A percentile compares a stretch with the other conserved stretches of the same genome.
These are phyloP conservation scores for Carpinus viminea DNA, from an alignment of 306 rosid genomes.

Conservation along the genomic window DNA sequence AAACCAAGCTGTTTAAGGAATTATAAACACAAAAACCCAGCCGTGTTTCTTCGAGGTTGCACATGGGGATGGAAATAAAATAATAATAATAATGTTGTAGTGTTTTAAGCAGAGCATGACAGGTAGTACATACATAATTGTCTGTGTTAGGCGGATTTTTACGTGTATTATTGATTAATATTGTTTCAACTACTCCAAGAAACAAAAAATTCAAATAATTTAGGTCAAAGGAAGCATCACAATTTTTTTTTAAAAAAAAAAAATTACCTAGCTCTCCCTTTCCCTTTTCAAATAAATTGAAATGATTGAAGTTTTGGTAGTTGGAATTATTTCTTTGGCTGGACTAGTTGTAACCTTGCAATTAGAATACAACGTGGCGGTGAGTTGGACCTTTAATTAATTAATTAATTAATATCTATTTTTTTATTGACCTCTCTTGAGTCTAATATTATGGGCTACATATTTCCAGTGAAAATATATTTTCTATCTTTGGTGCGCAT, in stretches of 20 bases:
- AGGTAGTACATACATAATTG: neutral
- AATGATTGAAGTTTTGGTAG: too few relatives aligned
- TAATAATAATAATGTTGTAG: neutral
- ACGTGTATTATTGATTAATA: neutral
- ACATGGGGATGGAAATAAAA: neutral
- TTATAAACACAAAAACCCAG: slow-evolving; percentile 1
- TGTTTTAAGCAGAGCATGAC: neutral
- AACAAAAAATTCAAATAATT: neutral
- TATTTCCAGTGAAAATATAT: neutral
- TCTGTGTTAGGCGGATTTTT: neutral
- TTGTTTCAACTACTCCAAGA: neutral
- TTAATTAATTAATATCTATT: too few relatives aligned
- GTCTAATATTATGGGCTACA: too few relatives aligned
- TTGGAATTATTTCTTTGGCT: too few relatives aligned
- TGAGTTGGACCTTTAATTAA: too few relatives aligned
- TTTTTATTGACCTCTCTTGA: too few relatives aligned
- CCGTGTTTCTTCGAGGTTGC: slow-evolving; percentile 3
- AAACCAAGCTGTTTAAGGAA: neutral
- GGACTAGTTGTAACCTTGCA: too few relatives aligned
- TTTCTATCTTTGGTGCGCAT: neutral
- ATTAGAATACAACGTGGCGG: too few relatives aligned
- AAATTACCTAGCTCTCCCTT: too few relatives aligned
- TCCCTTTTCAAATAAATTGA: too few relatives aligned
- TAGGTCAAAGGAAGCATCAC: neutral
- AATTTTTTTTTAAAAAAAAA: too few relatives aligned